Evolutionary conservation across 371 early-diverging fungal species (phyloP), one percentile per base, ranked within the genome.

Genomic region (Mortierella sp.): DNA sequence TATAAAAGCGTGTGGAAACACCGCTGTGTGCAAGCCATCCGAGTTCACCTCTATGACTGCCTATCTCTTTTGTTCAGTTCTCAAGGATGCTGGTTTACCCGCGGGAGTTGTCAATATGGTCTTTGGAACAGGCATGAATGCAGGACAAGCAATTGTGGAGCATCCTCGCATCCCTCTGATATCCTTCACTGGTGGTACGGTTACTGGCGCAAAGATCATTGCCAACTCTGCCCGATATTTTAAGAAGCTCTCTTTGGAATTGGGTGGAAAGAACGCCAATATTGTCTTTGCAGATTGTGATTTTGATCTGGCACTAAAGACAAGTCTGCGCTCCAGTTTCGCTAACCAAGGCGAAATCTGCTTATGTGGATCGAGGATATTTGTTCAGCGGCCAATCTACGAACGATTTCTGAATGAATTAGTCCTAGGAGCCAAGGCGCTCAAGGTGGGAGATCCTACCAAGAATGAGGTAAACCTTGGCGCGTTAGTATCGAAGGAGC

Each of bases 111-210:
- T 93, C 64, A 95, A 95, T 77, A 89, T 95, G 84, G 91, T 95
- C 39, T 95, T 94, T 86, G 95, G 95, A 9, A 80, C 76, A 2
- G 92, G 92, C 43, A 76, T 63, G 74, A 78, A 73, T 1, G 92
- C 91, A 0, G 95, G 95, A 2, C 78, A 87, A 24, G 85, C 91
- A 1, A 85, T 95, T 5, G 91, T 93, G 30, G 78, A 75, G 51
- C 95, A 95, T 75, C 86, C 86, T 24, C 83, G 88, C 52, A 92
- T 95, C 26, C 89, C 90, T 1, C 70, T 91, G 6, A 84, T 95
- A 47, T 94, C 95, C 0, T 94, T 95, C 83, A 95, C 95, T 0
- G 95, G 95, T 18, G 93, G 90, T 20, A 93, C 95, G 22, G 87
- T 77, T n/a, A 94, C 93, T 0, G 95, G 95, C 16, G 67, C 85